Evolutionary conservation across 1,139 yeast species (phyloP).

Genomic region (Lodderomyces beijingensis): DNA sequence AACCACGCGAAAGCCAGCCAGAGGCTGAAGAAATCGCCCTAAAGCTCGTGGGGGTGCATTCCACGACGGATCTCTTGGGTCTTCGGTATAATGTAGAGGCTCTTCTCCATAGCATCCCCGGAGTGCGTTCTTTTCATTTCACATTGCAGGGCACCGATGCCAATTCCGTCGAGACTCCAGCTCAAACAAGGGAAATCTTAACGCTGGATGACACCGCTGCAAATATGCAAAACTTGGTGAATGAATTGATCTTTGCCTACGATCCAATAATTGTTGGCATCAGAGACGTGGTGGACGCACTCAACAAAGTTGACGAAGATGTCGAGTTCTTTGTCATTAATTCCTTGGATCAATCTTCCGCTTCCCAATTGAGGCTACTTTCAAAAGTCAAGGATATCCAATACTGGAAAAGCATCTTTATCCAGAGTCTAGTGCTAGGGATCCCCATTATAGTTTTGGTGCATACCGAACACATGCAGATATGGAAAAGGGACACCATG

Average conservation of each 20-base stretch:
- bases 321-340: slow-evolving; percentile 39
- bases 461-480: slow-evolving; percentile 40
- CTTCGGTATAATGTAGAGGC: slow-evolving; percentile 43
- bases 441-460: slow-evolving; percentile 58
- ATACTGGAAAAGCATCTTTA: slow-evolving; percentile 60
- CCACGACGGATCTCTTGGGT: slow-evolving; percentile 21
- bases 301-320: slow-evolving; percentile 23
- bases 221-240: slow-evolving; percentile 7
- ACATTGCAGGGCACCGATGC: slow-evolving; percentile 10
- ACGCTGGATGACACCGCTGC: slow-evolving; percentile 3
- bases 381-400: slow-evolving; percentile 67
- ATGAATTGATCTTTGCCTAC: slow-evolving; percentile 43
- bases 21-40: slow-evolving; percentile 23
- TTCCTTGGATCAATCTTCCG: slow-evolving; percentile 41
- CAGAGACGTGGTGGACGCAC: slow-evolving; percentile 48
- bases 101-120: slow-evolving; percentile 26
- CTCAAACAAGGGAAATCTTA: slow-evolving; percentile 2
- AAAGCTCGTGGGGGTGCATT: slow-evolving; percentile 31
- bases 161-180: background rate
- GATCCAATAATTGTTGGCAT: slow-evolving; percentile 48
- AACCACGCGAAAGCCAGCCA: background rate
- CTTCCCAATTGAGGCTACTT: slow-evolving; percentile 65
- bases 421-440: slow-evolving; percentile 51
- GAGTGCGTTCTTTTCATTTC: slow-evolving; percentile 23
- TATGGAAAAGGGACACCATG: slow-evolving; percentile 22